phyloP scores from a whole-genome alignment of 192 early-diverging fungal species.

The Mortierella alpina region DNA sequence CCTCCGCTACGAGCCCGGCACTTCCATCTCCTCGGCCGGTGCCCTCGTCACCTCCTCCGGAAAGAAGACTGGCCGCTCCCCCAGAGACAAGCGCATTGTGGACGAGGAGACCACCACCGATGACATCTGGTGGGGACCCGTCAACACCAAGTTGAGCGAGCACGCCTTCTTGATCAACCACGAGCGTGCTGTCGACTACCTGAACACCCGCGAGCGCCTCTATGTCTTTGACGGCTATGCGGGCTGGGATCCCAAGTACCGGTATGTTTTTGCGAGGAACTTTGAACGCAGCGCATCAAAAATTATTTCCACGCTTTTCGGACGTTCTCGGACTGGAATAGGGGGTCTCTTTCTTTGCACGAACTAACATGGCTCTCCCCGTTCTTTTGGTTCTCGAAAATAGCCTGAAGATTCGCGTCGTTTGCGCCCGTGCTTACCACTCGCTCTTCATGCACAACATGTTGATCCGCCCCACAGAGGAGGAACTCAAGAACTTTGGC shows the following conservation, averaged over 20 bases:
- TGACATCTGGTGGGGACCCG: constrained; percentile 99
- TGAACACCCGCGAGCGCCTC: constrained; percentile 93
- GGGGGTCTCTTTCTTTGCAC: background rate
- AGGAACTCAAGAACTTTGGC: constrained; percentile 92
- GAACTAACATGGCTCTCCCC: background rate
- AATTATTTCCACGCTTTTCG: background rate
- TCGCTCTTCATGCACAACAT: constrained; percentile 99
- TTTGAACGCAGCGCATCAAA: background rate
- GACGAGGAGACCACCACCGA: constrained; percentile 85
- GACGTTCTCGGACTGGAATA: too few species aligned
- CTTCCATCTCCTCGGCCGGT: constrained; percentile 90
- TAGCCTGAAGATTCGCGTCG: constrained; percentile 93
- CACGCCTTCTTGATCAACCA: constrained; percentile 94
- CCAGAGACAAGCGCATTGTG: constrained; percentile 98
- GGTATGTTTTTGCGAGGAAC: constrained; percentile 42
- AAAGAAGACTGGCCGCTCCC: constrained; percentile 93
- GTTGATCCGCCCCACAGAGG: constrained; percentile 94
- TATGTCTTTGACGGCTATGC: constrained; percentile 98
- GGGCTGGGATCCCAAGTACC: constrained; percentile 98
- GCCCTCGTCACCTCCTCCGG: constrained; percentile 93
- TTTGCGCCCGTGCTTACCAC: constrained; percentile 96
- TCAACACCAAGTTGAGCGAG: constrained; percentile 91
- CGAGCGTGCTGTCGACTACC: constrained; percentile 95
- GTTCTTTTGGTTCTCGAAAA: background rate
- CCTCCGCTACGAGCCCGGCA: constrained; percentile 85